Conservation (phyloP, 2,329 filamentous ascomycete species). For the Aureobasidium namibiae region DNA sequence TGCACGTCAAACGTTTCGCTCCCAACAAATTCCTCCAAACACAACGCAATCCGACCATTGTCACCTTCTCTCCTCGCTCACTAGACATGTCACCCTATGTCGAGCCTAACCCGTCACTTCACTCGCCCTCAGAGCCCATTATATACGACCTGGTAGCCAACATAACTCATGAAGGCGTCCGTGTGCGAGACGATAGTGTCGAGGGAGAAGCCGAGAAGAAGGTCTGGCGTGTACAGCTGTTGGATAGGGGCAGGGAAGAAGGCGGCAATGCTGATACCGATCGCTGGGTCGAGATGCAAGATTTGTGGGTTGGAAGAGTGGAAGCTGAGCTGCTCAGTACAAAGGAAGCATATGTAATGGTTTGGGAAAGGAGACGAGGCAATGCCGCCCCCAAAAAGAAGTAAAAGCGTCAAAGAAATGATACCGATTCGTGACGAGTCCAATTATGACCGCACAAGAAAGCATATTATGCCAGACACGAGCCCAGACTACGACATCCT, state of each 20-base stretch:
- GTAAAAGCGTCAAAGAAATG: neutral
- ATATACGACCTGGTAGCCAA: constrained; percentile 95
- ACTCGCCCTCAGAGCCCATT: constrained; percentile 71
- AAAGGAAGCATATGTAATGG: constrained; percentile 89
- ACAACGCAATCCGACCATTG: constrained; percentile 86
- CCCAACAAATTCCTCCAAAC: constrained; percentile 95
- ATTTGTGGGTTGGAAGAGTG: constrained; percentile 84
- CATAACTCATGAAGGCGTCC: constrained; percentile 77
- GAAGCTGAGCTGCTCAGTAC: constrained; percentile 85
- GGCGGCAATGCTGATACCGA: constrained; percentile 33
- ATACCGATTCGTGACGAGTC: neutral
- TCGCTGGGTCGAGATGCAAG: constrained; percentile 90
- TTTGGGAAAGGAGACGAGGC: constrained; percentile 79
- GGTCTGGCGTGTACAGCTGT: constrained; percentile 88
- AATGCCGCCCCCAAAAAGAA: constrained; percentile 14
- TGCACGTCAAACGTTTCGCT: constrained; percentile 96
- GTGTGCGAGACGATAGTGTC: constrained; percentile 68
- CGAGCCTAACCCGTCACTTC: constrained; percentile 68
- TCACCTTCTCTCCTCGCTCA: constrained; percentile 80
- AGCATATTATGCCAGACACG: neutral
- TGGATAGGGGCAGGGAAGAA: constrained; percentile 49
- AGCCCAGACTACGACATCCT: neutral
- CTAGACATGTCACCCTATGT: constrained; percentile 88
- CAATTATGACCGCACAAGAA: neutral
- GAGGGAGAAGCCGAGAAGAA: constrained; percentile 88